Conservation (phyloP, 495 filamentous ascomycete species). For the Neurospora africana region DNA sequence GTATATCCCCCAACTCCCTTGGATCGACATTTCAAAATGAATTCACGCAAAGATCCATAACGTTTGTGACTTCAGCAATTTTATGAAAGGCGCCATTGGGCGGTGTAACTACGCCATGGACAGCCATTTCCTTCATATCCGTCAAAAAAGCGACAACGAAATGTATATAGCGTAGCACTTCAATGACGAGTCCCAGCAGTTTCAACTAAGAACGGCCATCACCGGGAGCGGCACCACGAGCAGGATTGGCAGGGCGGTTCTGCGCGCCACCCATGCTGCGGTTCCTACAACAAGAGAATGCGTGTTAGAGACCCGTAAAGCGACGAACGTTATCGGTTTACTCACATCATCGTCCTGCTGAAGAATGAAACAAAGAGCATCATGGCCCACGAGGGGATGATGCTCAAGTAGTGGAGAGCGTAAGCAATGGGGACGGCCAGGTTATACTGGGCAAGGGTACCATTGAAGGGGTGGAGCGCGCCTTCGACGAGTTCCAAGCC, state of each 20-base stretch:
- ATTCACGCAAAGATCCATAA: not conserved
- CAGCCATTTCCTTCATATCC: not conserved
- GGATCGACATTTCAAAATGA: too few relatives aligned
- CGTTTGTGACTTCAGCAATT: rapidly evolving
- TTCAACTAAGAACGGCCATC: slow-evolving; percentile 13
- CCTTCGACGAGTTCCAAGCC: slow-evolving; percentile 51
- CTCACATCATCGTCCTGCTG: slow-evolving; percentile 82
- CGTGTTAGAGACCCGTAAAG: slow-evolving; percentile 11
- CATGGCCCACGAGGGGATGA: slow-evolving; percentile 47
- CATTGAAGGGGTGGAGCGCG: slow-evolving; percentile 70
- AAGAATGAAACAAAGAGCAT: slow-evolving; percentile 78
- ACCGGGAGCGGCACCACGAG: slow-evolving; percentile 15
- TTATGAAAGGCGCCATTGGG: not conserved
- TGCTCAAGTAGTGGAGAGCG: slow-evolving; percentile 57
- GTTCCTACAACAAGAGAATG: slow-evolving; percentile 18
- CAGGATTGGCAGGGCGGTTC: slow-evolving; percentile 5
- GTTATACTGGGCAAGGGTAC: slow-evolving; percentile 53
- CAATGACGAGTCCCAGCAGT: not conserved
- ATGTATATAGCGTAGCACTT: not conserved
- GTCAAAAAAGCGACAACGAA: not conserved
- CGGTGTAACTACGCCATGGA: not conserved
- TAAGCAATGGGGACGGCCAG: slow-evolving; percentile 61
- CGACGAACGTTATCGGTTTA: slow-evolving; percentile 5
- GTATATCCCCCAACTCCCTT: too few relatives aligned
- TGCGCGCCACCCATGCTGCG: slow-evolving; percentile 16